Evolutionary conservation across 768 basidiomycete species (phyloP), one percentile per base, ranked within the genome.

Genomic region (Tephrocybe sp.): DNA sequence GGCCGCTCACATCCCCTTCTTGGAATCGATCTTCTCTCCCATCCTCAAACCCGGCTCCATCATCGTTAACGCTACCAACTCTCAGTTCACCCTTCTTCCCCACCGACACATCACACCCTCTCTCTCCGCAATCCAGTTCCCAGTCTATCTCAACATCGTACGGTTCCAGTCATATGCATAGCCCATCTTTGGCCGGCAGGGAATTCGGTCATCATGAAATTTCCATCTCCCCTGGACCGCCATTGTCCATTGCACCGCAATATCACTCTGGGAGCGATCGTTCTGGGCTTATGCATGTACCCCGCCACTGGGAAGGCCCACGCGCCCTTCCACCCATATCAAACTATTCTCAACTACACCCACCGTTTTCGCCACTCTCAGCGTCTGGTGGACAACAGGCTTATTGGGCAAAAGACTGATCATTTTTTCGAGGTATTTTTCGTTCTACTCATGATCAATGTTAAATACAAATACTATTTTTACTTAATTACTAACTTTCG

Each of bases 31-130:
- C 58, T 15, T 41, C 45, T 21, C 51, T 50, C 17, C 20, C 53
- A 1, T 14, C 59, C 14, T 45, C 47, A 25, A 61, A 55, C 39
- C 38, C 65, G 57, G 37, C 59, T 9, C 34, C 42, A 53, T 39
- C 64, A 55, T 18, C 53, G 43, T 11, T 59, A 65, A 32, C 60
- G 65, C 32, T 46, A 4, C 77, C 79, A 36, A 84, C 84, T 14
- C 73, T 84, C 33, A 81, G 66, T 55, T 73, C 81, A 8, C 77
- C 84, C 10, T 85, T 82, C 67, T 81, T 73, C 63, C 84, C 84
- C 18, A 56, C 58, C 37, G 68, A 70, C 11, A 11, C 28, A 5
- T 30, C 28, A 30, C 28, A n/a, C n/a, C n/a, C n/a, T n/a, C n/a
- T n/a, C 47, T 62, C 63, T 32, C 68, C 6, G 66, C 71, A 45